Evolutionary conservation across 257 asterid genomes (phyloP).

Genomic region (Haberlea rhodopensis): DNA sequence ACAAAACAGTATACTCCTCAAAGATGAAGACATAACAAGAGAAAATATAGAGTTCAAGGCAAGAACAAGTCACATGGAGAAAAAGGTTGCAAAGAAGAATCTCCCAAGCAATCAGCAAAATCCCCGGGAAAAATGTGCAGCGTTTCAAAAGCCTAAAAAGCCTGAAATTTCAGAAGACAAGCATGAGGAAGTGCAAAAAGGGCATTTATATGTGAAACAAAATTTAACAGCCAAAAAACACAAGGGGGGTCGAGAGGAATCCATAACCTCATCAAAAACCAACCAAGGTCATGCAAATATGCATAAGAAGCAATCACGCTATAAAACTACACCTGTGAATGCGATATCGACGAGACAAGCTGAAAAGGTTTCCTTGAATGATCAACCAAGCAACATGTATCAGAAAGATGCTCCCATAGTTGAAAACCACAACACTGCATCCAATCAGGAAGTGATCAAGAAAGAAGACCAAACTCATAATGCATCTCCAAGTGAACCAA

Average conservation of each 20-base stretch:
- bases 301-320: constrained; percentile 40
- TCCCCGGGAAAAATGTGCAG: constrained; percentile 27
- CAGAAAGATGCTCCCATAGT: too few relatives aligned
- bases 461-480: constrained; percentile 27
- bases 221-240: constrained; percentile 35
- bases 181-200: constrained; percentile 34
- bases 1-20: constrained; percentile 26
- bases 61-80: constrained; percentile 30
- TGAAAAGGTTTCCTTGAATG: constrained; percentile 33
- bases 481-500: constrained; percentile 25
- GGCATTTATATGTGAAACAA: constrained; percentile 41
- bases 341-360: constrained; percentile 28
- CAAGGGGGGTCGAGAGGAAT: constrained; percentile 40
- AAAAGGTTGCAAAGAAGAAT: constrained; percentile 32
- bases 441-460: constrained; percentile 25
- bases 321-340: constrained; percentile 32
- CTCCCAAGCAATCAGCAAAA: constrained; percentile 33
- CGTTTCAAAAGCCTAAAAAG: constrained; percentile 35
- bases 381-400: constrained; percentile 22
- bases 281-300: constrained; percentile 33
- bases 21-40: constrained; percentile 32
- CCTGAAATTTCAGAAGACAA: constrained; percentile 36
- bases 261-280: constrained; percentile 36
- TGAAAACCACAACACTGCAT: constrained; percentile 19
- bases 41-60: constrained; percentile 28